Conservation (phyloP, 768 basidiomycete species). For the Amanita molliuscula region DNA sequence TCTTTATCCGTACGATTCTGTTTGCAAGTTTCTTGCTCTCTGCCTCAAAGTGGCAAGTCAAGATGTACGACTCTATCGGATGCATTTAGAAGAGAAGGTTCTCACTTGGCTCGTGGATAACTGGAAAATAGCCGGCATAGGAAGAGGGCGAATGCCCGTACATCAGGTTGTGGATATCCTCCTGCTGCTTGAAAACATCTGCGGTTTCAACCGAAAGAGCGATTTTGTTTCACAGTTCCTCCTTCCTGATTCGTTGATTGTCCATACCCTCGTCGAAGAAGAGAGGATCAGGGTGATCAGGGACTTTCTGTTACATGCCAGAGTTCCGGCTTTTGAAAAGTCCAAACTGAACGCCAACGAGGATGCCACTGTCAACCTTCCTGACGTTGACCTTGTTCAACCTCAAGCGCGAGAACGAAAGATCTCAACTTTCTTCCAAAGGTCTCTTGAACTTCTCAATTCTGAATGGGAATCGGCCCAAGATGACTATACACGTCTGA, state of each 20-base stretch:
- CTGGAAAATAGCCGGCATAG: slow-evolving; percentile 41
- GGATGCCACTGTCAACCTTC: background rate
- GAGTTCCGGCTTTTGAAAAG: slow-evolving; percentile 34
- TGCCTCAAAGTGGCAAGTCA: slow-evolving; percentile 65
- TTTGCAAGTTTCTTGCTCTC: slow-evolving; percentile 70
- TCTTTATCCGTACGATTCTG: slow-evolving; percentile 76
- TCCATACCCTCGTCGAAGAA: slow-evolving; percentile 50
- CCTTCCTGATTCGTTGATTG: slow-evolving; percentile 63
- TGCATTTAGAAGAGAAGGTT: slow-evolving; percentile 83
- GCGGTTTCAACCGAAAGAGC: slow-evolving; percentile 38
- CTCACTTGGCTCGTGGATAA: slow-evolving; percentile 70
- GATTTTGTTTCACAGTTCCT: slow-evolving; percentile 36
- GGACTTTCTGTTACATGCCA: slow-evolving; percentile 61
- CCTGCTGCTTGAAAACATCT: slow-evolving; percentile 51
- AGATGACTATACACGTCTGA: slow-evolving; percentile 27
- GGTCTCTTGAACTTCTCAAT: slow-evolving; percentile 42
- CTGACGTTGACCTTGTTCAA: slow-evolving; percentile 23
- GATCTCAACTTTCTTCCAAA: slow-evolving; percentile 52
- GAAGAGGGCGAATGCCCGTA: slow-evolving; percentile 34
- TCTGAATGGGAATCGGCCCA: slow-evolving; percentile 33
- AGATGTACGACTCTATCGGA: slow-evolving; percentile 74
- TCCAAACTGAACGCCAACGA: background rate
- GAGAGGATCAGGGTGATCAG: slow-evolving; percentile 47
- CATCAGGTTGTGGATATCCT: slow-evolving; percentile 54
- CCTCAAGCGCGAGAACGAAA: slow-evolving; percentile 52